Base-by-base conservation (phyloP, 1,139 yeast species). In the Spencermartinsiella ligniputridi region DNA sequence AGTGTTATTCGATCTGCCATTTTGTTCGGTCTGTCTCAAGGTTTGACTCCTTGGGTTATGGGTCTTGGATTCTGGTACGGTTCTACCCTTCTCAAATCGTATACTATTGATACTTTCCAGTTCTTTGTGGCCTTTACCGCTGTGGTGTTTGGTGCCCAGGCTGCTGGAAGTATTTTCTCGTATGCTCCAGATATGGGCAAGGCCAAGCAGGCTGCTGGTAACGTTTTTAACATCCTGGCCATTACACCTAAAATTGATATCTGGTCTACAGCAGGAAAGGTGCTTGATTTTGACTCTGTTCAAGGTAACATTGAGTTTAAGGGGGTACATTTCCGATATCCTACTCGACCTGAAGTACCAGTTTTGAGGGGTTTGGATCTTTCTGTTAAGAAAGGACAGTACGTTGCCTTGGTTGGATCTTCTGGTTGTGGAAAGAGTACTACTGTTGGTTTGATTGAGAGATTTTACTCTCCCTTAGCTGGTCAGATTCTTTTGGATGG, bases 361-460 rank as follows among this genome's bases (percentile, higher is more conserved):
- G 83, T 90, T 11, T 81, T 90, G 60, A 73, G 79, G 27, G 76
- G 83, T 9, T 61, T 89, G 42, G 76, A 80, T 51, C 72, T 90
- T 52, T 76, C 70, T 24, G 81, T 90, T 46, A 75, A 79, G 46
- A 73, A 80, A 40, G 97, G 97, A 2, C 89, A 94, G 48, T 87
- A 86, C 57, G 87, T 88, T 27, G 95, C 97, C 55, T 76, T 90
- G 50, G 97, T 90, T 2, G 98, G 97, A 0, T 94, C 97, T 1
- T 87, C 96, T 3, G 97, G 97, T 3, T 79, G 95, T 56, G 97
- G 97, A 33, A 90, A 90, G 66, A 85, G 96, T 1, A 90, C 97
- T 0, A 82, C 94, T 29, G 84, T 95, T n/a, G 84, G 90, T 21
- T 68, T 90, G 44, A 66, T 88, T 44, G 75, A 89, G 53, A 70